Percentiles rank a stretch among this genome's conserved stretches.
Evolutionary conservation across 768 basidiomycete genomes (phyloP).

Genomic region (Mycena floridula): DNA sequence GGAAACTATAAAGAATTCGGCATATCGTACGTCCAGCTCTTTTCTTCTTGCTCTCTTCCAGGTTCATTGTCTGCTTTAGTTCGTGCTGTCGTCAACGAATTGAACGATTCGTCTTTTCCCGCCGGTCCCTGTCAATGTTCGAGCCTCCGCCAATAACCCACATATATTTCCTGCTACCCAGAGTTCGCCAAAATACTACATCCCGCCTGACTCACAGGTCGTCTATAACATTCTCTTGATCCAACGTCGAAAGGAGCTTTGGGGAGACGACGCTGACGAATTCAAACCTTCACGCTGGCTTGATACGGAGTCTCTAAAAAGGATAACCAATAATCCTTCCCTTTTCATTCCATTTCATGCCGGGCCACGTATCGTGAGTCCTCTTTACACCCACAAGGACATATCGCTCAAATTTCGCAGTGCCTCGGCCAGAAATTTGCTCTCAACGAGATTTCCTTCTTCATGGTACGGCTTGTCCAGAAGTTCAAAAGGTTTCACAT

Average conservation of each 20-base stretch:
- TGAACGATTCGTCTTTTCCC: constrained; percentile 9
- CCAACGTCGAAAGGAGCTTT: constrained; percentile 1
- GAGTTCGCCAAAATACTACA: no score
- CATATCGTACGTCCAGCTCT: constrained; percentile 34
- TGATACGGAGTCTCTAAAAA: neutral
- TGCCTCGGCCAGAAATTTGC: no score
- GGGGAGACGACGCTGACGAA: no score
- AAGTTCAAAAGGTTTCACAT: constrained; percentile 32
- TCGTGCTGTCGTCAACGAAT: constrained; percentile 43
- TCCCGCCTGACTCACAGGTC: no score
- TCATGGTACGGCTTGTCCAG: no score
- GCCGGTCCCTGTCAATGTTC: no score
- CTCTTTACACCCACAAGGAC: constrained; percentile 49
- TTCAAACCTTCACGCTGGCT: neutral
- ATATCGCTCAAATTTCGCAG: constrained; percentile 38
- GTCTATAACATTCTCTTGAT: no score
- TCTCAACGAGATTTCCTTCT: no score
- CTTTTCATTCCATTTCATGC: constrained; percentile 46
- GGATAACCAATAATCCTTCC: constrained; percentile 30
- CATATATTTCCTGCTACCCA: no score
- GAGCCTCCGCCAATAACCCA: no score
- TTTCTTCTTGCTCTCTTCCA: no score
- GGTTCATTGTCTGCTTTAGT: constrained; percentile 23
- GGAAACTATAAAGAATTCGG: constrained; percentile 33
- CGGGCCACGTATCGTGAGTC: no score